A percentile compares a stretch with the other conserved stretches of the same genome.
These are phyloP conservation scores for Termitomyces sp. DNA, from an alignment of 1,284 basidiomycete genomes.

Conservation along the genomic window DNA sequence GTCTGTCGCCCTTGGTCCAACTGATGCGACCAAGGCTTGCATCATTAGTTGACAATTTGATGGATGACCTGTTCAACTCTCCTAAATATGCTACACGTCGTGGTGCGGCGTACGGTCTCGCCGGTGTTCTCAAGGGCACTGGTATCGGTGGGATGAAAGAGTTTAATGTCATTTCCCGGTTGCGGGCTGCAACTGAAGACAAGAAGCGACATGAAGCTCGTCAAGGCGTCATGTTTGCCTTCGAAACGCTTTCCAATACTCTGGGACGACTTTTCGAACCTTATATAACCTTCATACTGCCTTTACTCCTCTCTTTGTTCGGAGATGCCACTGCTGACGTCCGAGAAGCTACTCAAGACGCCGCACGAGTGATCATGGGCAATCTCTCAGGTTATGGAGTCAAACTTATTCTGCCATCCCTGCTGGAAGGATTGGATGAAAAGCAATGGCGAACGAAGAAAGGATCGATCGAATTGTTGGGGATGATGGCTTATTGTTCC, in stretches of 20 bases:
- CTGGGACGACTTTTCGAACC: slow-evolving; percentile 93
- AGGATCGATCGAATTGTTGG: slow-evolving; percentile 94
- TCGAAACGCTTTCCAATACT: slow-evolving; percentile 86
- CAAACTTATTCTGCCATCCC: slow-evolving; percentile 89
- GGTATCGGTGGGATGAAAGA: slow-evolving; percentile 87
- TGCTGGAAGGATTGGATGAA: slow-evolving; percentile 91
- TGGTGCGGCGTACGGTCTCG: slow-evolving; percentile 94
- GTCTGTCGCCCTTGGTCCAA: slow-evolving; percentile 83
- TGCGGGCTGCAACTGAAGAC: slow-evolving; percentile 81
- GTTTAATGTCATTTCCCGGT: slow-evolving; percentile 71
- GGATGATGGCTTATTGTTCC: slow-evolving; percentile 99
- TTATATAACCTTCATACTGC: slow-evolving; percentile 85
- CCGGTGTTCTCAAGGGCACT: slow-evolving; percentile 87
- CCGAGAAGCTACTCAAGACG: slow-evolving; percentile 91
- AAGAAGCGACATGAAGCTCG: slow-evolving; percentile 85
- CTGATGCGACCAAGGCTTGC: slow-evolving; percentile 65
- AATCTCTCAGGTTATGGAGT: slow-evolving; percentile 93
- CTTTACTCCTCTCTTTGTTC: slow-evolving; percentile 82
- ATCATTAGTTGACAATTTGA: slow-evolving; percentile 70
- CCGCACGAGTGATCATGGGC: slow-evolving; percentile 92
- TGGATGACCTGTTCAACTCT: slow-evolving; percentile 72
- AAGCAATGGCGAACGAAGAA: slow-evolving; percentile 99
- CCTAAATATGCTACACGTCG: slow-evolving; percentile 89
- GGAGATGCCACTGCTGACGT: slow-evolving; percentile 91
- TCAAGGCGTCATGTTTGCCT: slow-evolving; percentile 94